Evolutionary conservation across 169 alveolate genomes (phyloP).

Genomic region (Eimeria tenella): DNA sequence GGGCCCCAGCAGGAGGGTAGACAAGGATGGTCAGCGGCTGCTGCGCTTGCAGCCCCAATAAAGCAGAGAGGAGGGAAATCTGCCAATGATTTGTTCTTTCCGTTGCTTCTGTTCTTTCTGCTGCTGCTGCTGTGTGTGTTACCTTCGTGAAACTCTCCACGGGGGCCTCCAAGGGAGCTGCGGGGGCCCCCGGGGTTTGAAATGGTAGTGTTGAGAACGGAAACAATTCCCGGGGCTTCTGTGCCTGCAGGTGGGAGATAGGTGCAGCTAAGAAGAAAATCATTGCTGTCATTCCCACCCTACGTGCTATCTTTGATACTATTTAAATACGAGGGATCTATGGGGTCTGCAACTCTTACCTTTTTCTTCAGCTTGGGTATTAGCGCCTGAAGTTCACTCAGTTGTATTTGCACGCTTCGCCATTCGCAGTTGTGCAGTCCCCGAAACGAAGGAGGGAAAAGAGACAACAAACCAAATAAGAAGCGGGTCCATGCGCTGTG

Average conservation of each 20-base stretch:
- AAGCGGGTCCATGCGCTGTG: conserved; percentile 18
- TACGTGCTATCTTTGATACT: no score
- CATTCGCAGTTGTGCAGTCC: conserved; percentile 17
- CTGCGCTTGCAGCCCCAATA: conserved; percentile 25
- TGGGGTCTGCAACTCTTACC: neutral
- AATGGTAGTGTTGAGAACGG: neutral
- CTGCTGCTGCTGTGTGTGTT: neutral
- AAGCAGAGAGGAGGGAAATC: neutral
- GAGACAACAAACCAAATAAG: neutral
- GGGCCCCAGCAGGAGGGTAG: neutral
- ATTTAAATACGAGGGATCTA: no score
- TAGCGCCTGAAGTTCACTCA: neutral
- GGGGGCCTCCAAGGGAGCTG: neutral
- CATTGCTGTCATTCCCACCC: neutral
- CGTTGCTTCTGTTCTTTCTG: neutral
- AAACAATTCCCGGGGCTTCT: neutral
- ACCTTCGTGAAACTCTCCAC: neutral
- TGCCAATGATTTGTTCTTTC: neutral
- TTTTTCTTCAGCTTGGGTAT: neutral
- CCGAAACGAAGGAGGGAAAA: neutral
- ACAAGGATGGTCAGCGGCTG: conserved; percentile 25
- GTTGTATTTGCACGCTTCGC: neutral
- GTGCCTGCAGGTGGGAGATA: neutral
- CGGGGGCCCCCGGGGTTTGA: neutral
- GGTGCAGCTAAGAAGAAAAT: neutral